Percentiles rank a stretch among this genome's conserved stretches.
Evolutionary conservation across 73 alveolate genomes (phyloP).

Genomic region (Effrenium voratum): DNA sequence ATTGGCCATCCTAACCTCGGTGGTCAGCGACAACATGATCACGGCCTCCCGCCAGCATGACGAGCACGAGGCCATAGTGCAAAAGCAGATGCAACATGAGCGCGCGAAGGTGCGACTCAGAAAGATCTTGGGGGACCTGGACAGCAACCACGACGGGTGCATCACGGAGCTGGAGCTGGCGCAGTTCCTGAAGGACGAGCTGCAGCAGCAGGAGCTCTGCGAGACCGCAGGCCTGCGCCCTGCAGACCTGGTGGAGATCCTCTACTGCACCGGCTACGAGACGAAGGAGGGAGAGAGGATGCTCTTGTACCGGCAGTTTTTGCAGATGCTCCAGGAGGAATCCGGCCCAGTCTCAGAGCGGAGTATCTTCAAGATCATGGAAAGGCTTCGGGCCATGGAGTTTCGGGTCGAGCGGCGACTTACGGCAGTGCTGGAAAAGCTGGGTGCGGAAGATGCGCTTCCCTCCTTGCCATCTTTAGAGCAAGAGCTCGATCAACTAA

Average conservation of each 20-base stretch:
- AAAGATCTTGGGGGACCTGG: too few relatives aligned
- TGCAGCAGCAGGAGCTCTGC: slow-evolving; percentile 38
- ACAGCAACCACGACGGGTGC: background rate
- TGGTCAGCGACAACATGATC: slow-evolving; percentile 71
- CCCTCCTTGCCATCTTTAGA: too few relatives aligned
- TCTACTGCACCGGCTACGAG: slow-evolving; percentile 60
- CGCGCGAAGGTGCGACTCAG: background rate
- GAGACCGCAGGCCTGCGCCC: slow-evolving; percentile 13
- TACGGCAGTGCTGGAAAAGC: too few relatives aligned
- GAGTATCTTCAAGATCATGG: too few relatives aligned
- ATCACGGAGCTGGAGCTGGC: background rate
- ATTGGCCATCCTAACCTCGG: slow-evolving; percentile 85
- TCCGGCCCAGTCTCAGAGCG: background rate
- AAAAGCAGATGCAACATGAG: background rate
- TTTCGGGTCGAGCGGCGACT: too few relatives aligned
- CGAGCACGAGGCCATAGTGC: background rate
- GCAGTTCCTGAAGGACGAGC: background rate
- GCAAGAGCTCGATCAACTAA: too few relatives aligned
- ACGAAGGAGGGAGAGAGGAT: slow-evolving; percentile 25
- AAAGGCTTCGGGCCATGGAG: too few relatives aligned
- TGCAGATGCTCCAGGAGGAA: slow-evolving; percentile 24
- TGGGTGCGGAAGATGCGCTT: too few relatives aligned
- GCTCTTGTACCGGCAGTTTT: slow-evolving; percentile 58
- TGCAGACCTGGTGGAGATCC: slow-evolving; percentile 39
- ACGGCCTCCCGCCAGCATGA: slow-evolving; percentile 53